Evolutionary conservation across 441 rosid genomes (phyloP), one percentile per base, ranked within the genome.

Genomic region (Monsonia emarginata): DNA sequence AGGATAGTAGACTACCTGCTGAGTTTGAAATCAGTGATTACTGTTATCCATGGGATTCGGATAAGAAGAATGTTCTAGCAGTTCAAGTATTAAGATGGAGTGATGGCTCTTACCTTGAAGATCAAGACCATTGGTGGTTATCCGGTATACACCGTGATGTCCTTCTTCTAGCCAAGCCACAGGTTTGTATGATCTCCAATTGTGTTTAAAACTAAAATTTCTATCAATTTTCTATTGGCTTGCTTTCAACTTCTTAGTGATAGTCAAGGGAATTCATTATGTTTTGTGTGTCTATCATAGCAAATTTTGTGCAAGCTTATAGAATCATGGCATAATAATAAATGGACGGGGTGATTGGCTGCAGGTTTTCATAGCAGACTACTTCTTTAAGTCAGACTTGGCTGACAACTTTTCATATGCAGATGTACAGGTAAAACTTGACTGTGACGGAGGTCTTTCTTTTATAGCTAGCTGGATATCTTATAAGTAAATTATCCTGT

Each of bases 81-180:
- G 96, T 94, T 75, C 96, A 94, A 85, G 99, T 94, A 61, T 77
- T 84, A 72, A 86, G 99, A 85, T 94, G 99, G 98, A 86, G 98
- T 79, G 97, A 94, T 84, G 98, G 97, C 61, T 87, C 98, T 69
- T 94, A 91, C 79, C 97, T 94, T 69, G 99, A 94, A 83, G 98
- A 90, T 84, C 98, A 91, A 83, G 98, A 94, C 82, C 98, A 94
- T 72, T 94, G 98, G 98, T 76, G 97, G 97, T 78, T 94, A 76
- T 94, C 98, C 66, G 98, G 96, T 54, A 81, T 94, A 69, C 98
- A 91, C 66, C 93, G 97, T 21, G 98, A 94, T 32, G 98, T 94
- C 81, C 96, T 87, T 74, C 89, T 94, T 84, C 82, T 94, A 75
- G 86, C 98, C 72, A 94, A 94, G 78, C 98, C 98, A 65, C 85